Base-by-base conservation (phyloP, 768 basidiomycete genomes). In the Leccinum arenicola region DNA sequence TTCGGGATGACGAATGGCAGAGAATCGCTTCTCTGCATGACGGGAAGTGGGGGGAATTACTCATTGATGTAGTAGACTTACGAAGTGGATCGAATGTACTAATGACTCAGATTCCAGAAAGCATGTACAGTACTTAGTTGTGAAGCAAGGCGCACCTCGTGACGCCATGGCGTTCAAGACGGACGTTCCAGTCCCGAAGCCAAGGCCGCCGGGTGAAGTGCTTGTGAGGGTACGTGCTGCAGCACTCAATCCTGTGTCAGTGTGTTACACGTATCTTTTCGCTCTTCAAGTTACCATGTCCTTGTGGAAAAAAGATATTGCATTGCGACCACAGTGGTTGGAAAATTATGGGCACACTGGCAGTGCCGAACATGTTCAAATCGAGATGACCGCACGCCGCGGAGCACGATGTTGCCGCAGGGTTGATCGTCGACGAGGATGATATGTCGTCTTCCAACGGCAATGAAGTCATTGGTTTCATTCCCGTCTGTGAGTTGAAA, bases 171-270 rank as follows among this genome's bases (percentile, higher is more conserved):
- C 47, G 12, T 61, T 77, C 58, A 60, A 64, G 53, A 35, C 60
- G n/a, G n/a, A n/a, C n/a, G n/a, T 64, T 2, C 65, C 72, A 0
- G 66, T 76, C 9, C 71, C 79, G 1, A 69, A 72, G 14, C 74
- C 81, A 0, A 59, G 66, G 11, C 52, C 23, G n/a, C n/a, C n/a
- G 77, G 58, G 76, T 23, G 23, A 23, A 23, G 23, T 23, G 23
- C 23, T 23, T 23, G 23, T 23, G 23, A 23, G 23, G 23, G 23
- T 27, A 27, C 27, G 27, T 27, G 27, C 27, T 27, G 81, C 79
- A 0, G 85, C 87, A 0, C 74, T 91, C 47, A 93, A 92, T 65
- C 88, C 88, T 1, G 78, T 85, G 84, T 88, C 31, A 33, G 31
- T 12, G 31, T 33, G 0, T 33, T 11, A 33, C 12, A 69, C 61